Evolutionary conservation across 768 basidiomycete genomes (phyloP), one percentile per base, ranked within the genome.

Genomic region (Leccinum obscurum): DNA sequence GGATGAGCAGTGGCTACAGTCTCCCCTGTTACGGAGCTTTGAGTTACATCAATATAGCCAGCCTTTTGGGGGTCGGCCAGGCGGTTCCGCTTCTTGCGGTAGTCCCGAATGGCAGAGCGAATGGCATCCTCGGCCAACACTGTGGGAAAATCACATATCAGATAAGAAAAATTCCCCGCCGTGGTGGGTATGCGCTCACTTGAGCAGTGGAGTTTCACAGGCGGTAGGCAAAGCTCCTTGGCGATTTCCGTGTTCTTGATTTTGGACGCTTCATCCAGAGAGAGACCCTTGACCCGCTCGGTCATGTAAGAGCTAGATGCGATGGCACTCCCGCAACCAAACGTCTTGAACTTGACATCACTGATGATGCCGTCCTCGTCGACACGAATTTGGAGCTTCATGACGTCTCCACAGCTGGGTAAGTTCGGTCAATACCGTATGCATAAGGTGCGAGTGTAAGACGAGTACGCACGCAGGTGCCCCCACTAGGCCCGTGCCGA

Each of bases 211-310:
- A 95, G 85, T 76, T 98, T 98, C 70, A 98, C 96, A 54, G 96
- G 95, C 6, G 96, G 96, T 52, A 98, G 77, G 68, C 90, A 91
- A 17, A 98, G 78, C 76, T 98, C 97, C 78, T 97, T 95, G 22
- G 97, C 97, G 72, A 98, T 99, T 75, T 98, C 97, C 11, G 97
- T 98, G 80, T 99, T 99, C 78, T 95, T 97, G 68, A 99, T 96
- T 72, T 89, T 88, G 57, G 93, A 93, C 8, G 97, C 97, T 61
- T 95, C 93, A 56, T 98, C 97, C 58, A 99, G 77, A 9, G 89
- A 88, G 62, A 98, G 82, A 26, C 97, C 97, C 77, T 88, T 96
- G 62, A 99, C 96, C 55, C 95, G 90, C 78, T 99, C 96, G 17
- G 97, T 99, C 92, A 98, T 95, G 74, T 96, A 99, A 7, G 93